Evolutionary conservation across 352 stramenopile genomes (phyloP), one percentile per base, ranked within the genome.

Genomic region (Pythium sp.): DNA sequence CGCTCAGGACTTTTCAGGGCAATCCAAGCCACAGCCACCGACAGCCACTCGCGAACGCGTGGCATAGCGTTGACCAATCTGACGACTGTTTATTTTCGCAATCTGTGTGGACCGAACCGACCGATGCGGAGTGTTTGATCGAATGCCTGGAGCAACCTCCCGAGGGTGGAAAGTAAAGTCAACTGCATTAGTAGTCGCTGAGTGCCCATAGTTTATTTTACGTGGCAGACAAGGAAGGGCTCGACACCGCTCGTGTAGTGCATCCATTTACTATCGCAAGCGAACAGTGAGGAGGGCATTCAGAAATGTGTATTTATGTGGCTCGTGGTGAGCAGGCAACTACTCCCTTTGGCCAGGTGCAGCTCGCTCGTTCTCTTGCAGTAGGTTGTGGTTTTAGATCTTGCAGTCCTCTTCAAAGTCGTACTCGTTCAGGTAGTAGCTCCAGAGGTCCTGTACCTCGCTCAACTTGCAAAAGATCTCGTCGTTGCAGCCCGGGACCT

Each of bases 341-440:
- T 6, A 26, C 2, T 14, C 36, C 11, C 36, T 43, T 15, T 12
- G 15, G 5, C 15, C 11, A 14, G 36, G 36, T 15, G 36, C 36
- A 43, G 36, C 36, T 43, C 36, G 36, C 36, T 43, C 36, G 15
- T 43, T 43, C 38, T 20, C 38, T 47, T 47, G 14, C 12, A 47
- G 38, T 47, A 20, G 15, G 41, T 49, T 22, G 18, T 43, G 14
- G 36, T 3, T 56, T 61, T 75, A 81, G 20, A 82, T 55, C 2
- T 64, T 58, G 55, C 77, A 84, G 7, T 77, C 66, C 2, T 28
- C 59, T 22, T 73, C 49, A 36, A 82, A 80, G 62, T 81, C 63
- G 69, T 86, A 80, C 22, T 73, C 43, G 55, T 77, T 62, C 65
- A 91, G 72, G 68, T 87, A 81, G 65, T 81, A 86, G 30, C 70